Percentiles rank a stretch among this genome's conserved stretches.
These are phyloP conservation scores for Panicum virgatum DNA, from an alignment of 202 grass and related monocot genomes.

Conservation along the genomic window DNA sequence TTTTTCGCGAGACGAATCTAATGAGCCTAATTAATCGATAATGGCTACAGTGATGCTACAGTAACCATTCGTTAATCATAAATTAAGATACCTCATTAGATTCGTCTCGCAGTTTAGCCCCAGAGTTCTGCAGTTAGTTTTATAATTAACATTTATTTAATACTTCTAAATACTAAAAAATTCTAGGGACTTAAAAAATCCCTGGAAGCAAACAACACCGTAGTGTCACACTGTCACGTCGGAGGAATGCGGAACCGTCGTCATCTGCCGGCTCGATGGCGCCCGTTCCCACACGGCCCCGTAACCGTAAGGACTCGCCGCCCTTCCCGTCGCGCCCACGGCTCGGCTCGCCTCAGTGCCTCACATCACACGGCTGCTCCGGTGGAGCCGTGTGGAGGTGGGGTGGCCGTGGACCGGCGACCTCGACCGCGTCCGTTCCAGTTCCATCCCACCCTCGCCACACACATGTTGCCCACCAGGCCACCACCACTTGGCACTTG, in stretches of 20 bases:
- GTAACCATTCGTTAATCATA: too few species aligned
- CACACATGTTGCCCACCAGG: constrained; percentile 24
- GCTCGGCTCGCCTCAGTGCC: background rate
- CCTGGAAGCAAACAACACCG: too few species aligned
- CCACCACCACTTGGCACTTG: constrained; percentile 21
- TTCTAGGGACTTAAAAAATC: too few species aligned
- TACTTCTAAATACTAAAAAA: too few species aligned
- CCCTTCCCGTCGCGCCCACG: constrained; percentile 21
- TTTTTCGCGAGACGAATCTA: too few species aligned
- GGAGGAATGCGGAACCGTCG: constrained; percentile 15
- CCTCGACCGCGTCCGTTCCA: constrained; percentile 16
- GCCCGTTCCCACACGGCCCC: constrained; percentile 44
- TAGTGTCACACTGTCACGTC: too few species aligned
- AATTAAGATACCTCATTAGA: too few species aligned
- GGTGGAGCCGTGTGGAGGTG: background rate
- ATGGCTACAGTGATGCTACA: too few species aligned
- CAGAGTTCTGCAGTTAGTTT: too few species aligned
- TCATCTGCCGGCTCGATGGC: constrained; percentile 25
- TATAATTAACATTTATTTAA: too few species aligned
- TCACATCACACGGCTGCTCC: background rate
- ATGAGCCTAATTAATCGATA: too few species aligned
- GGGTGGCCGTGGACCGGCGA: constrained; percentile 43
- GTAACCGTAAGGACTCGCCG: background rate
- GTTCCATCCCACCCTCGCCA: constrained; percentile 12
- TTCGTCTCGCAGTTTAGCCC: too few species aligned